These are phyloP conservation scores for Trichosanthes cucumerina DNA, from an alignment of 306 rosid genomes.

Conservation along the genomic window DNA sequence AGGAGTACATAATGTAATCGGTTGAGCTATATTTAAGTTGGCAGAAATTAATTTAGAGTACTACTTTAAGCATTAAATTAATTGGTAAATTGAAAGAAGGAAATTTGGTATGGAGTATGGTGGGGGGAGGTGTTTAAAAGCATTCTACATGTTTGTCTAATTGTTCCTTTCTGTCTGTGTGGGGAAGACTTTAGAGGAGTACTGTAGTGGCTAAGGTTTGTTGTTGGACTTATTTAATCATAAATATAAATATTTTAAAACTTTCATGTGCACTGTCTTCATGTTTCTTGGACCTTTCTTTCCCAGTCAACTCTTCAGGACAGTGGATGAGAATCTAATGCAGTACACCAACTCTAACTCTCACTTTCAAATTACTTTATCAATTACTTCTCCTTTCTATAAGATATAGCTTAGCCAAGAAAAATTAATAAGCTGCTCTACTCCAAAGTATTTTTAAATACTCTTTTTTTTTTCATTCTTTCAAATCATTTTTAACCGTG, in stretches of 20 bases:
- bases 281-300: conserved; percentile 6
- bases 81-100: background rate
- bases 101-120: conserved; percentile 7
- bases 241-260: conserved; percentile 21
- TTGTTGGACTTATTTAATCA: conserved; percentile 27
- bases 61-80: background rate
- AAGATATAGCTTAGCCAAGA: too few species aligned
- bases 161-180: conserved; percentile 15
- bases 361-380: background rate
- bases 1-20: too few species aligned
- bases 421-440: too few species aligned
- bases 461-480: too few species aligned
- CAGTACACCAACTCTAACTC: too few species aligned
- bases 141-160: conserved; percentile 22
- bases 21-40: too few species aligned
- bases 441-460: too few species aligned
- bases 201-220: conserved; percentile 2
- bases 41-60: too few species aligned
- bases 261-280: conserved; percentile 31
- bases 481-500: too few species aligned
- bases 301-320: background rate
- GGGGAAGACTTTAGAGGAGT: background rate
- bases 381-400: background rate
- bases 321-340: background rate
- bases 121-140: background rate